phyloP scores from a whole-genome alignment of 805 yeast species.

The Nadsonia fulvescens region DNA sequence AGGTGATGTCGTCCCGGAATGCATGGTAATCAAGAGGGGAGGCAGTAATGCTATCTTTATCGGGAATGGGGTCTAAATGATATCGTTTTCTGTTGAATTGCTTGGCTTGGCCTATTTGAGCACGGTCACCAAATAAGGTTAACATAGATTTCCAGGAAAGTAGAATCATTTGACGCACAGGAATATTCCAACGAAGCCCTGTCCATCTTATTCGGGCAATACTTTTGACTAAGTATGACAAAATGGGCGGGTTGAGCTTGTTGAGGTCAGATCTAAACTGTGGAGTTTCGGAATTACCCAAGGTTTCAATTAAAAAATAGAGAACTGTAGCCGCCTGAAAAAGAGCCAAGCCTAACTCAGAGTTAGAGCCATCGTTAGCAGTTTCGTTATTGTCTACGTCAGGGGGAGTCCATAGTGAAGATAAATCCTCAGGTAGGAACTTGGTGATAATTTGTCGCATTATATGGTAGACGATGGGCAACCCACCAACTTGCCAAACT shows the following conservation, averaged over 20 bases:
- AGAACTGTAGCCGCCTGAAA: too few relatives aligned
- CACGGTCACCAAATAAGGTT: slow-evolving; percentile 44
- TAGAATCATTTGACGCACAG: slow-evolving; percentile 29
- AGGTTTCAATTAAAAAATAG: slow-evolving; percentile 10
- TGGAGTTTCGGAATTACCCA: slow-evolving; percentile 5
- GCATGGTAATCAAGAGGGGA: slow-evolving; percentile 77
- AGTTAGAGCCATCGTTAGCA: slow-evolving; percentile 14
- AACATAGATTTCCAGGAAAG: slow-evolving; percentile 31
- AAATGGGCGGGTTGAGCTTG: slow-evolving; percentile 19
- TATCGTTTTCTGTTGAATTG: slow-evolving; percentile 26
- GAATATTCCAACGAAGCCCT: slow-evolving; percentile 24
- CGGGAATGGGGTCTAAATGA: too few relatives aligned
- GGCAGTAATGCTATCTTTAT: slow-evolving; percentile 31
- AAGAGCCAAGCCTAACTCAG: slow-evolving; percentile 24
- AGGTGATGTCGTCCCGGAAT: slow-evolving; percentile 52
- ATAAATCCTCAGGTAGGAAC: slow-evolving; percentile 1
- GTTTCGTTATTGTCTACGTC: neutral
- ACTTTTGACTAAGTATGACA: slow-evolving; percentile 27
- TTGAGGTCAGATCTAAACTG: slow-evolving; percentile 10
- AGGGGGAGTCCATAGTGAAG: neutral
- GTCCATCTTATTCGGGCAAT: slow-evolving; percentile 56
- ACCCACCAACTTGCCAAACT: slow-evolving; percentile 9
- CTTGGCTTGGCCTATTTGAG: slow-evolving; percentile 26
- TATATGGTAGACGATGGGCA: slow-evolving; percentile 5
- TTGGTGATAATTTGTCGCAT: slow-evolving; percentile 4